Base-by-base conservation (phyloP, 495 filamentous ascomycete genomes). In the Bacidia gigantensis region DNA sequence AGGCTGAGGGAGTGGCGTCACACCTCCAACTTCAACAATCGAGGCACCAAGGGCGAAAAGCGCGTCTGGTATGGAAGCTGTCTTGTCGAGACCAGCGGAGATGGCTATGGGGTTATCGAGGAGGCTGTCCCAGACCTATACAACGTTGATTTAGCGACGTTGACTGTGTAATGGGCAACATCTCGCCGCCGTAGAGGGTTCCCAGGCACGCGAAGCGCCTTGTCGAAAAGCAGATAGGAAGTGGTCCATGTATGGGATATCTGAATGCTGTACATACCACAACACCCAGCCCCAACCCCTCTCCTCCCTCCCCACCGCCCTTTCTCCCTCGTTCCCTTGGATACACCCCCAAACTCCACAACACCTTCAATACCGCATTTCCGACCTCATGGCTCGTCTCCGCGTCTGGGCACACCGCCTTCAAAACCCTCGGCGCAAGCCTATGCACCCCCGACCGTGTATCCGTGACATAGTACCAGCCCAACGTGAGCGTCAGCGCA, bases 71-170 rank as follows among this genome's bases (percentile, higher is more conserved):
- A 95, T 82, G 17, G 93, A 85, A 40, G 80, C 93, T 62, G 93
- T 76, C 68, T 98, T 97, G 70, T 98, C 92, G 14, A 98, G 77
- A 29, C 92, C 92, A 9, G 86, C 93, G 5, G 89, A 93, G 45
- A 88, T 95, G 44, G 81, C 93, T 54, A 97, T 80, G 0, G 92
- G 92, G 64, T 94, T 95, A 51, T 74, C 69, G 25, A 98, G 72
- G 11, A 66, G 75, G 49, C 84, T 77, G 14, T 86, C 89, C 62
- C 94, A 97, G 18, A 98, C 78, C 65, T 78, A 54, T n/a, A n/a
- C n/a, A n/a, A n/a, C n/a, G n/a, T n/a, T n/a, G n/a, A n/a, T n/a
- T n/a, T n/a, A n/a, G n/a, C n/a, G n/a, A n/a, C n/a, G n/a, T n/a
- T n/a, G n/a, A n/a, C n/a, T n/a, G n/a, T n/a, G n/a, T n/a, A n/a